Conservation (phyloP, 805 yeast species). For the Hermanozyma aechmeae region DNA sequence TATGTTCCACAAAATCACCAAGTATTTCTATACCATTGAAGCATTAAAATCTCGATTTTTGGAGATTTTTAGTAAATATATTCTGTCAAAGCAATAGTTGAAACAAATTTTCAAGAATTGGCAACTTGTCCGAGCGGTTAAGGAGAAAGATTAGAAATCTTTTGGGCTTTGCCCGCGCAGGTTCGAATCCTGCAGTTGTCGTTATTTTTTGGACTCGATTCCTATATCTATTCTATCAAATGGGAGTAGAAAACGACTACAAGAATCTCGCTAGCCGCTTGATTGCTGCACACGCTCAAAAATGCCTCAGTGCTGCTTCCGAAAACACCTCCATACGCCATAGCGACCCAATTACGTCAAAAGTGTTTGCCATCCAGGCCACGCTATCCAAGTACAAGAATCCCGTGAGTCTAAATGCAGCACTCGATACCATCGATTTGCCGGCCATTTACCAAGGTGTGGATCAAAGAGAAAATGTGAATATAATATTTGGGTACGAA, state of each 20-base stretch:
- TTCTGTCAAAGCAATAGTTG: too few species aligned
- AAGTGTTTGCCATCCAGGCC: constrained; percentile 1
- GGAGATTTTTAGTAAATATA: too few species aligned
- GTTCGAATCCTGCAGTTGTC: constrained; percentile 1
- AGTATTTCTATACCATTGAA: too few species aligned
- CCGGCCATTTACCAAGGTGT: constrained; percentile 51
- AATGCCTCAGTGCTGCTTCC: constrained; percentile 1
- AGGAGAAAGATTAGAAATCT: constrained; percentile 19
- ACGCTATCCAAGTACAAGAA: constrained; percentile 5
- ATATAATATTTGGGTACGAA: constrained; percentile 16
- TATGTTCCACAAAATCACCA: too few species aligned
- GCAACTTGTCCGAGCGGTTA: constrained; percentile 19
- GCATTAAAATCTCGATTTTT: too few species aligned
- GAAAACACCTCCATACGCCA: background rate
- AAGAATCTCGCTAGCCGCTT: constrained; percentile 4
- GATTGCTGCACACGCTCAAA: constrained; percentile 2
- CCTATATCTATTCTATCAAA: too few species aligned
- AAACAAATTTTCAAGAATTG: too few species aligned
- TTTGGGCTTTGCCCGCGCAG: constrained; percentile 14
- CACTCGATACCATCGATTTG: constrained; percentile 55
- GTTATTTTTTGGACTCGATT: too few species aligned
- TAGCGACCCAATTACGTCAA: constrained; percentile 1
- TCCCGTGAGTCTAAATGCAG: constrained; percentile 30
- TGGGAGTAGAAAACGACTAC: constrained; percentile 5
- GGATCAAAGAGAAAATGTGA: constrained; percentile 31